Conservation (phyloP, 2,329 filamentous ascomycete species). For the Arthrobotrys megalospora region DNA sequence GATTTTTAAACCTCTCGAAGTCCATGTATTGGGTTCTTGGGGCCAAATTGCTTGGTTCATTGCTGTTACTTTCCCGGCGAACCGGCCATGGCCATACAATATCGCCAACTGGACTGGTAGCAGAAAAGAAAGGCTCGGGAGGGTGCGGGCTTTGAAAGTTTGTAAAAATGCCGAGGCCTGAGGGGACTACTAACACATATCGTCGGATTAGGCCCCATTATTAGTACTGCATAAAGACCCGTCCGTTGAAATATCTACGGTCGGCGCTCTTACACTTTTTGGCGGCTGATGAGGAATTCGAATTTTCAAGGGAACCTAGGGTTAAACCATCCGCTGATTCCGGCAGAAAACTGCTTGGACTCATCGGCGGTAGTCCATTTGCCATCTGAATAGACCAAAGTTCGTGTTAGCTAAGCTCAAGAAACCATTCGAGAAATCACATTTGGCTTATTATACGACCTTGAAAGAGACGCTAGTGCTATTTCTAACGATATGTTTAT, state of each 20-base stretch:
- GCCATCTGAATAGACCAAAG: neutral
- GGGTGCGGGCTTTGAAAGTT: conserved; percentile 7
- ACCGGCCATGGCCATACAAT: conserved; percentile 1
- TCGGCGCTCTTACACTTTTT: neutral
- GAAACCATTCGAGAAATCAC: neutral
- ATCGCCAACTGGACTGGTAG: neutral
- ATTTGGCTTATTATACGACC: too few species aligned
- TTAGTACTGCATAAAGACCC: neutral
- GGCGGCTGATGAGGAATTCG: neutral
- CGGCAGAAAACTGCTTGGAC: conserved; percentile 12
- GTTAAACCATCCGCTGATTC: neutral
- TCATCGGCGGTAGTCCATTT: conserved; percentile 3
- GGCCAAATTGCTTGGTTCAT: conserved; percentile 62
- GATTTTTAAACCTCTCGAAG: conserved; percentile 70
- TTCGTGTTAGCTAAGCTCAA: neutral
- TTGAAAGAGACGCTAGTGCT: too few species aligned
- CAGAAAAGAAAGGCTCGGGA: conserved; percentile 5
- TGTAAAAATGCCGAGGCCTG: conserved; percentile 7
- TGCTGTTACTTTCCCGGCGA: neutral
- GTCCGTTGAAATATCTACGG: too few species aligned
- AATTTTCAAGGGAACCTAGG: neutral
- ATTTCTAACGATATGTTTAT: too few species aligned
- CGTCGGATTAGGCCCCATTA: neutral
- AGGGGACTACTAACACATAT: neutral
- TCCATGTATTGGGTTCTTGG: conserved; percentile 68